These are phyloP conservation scores for Melampsora abietis-canadensis DNA, from an alignment of 1,284 basidiomycete species.

Conservation along the genomic window DNA sequence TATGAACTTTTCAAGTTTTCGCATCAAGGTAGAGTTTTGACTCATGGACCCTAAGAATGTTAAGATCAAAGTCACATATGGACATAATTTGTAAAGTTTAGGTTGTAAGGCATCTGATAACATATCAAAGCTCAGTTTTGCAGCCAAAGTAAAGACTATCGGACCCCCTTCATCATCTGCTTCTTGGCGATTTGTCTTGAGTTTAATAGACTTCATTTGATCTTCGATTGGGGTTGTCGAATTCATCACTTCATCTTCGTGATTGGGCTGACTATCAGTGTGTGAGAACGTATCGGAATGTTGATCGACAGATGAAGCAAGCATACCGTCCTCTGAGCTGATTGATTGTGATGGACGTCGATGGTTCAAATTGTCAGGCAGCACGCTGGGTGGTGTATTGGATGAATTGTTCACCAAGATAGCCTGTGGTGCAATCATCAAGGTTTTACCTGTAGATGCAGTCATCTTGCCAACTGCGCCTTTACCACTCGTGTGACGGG, in stretches of 20 bases:
- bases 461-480: not conserved
- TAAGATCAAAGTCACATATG: conserved; percentile 78
- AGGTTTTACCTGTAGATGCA: conserved; percentile 46
- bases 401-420: conserved; percentile 24
- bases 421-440: conserved; percentile 30
- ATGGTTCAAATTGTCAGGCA: not conserved
- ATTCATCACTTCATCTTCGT: not conserved
- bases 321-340: conserved; percentile 22
- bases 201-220: not conserved
- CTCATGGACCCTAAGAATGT: conserved; percentile 79
- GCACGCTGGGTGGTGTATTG: not conserved
- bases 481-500: conserved; percentile 6
- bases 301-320: conserved; percentile 5
- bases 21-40: conserved; percentile 63
- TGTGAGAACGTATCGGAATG: not conserved
- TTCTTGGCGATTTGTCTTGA: conserved; percentile 17
- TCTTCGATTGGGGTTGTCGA: not conserved
- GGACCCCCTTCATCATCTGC: conserved; percentile 57
- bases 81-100: conserved; percentile 56
- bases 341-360: conserved; percentile 14
- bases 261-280: not conserved
- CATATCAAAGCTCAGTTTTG: conserved; percentile 75
- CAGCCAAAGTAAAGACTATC: conserved; percentile 66
- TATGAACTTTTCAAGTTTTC: conserved; percentile 68
- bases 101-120: conserved; percentile 66